Evolutionary conservation across 2,329 filamentous ascomycete genomes (phyloP).

Genomic region (Orbilia ellipsospora): DNA sequence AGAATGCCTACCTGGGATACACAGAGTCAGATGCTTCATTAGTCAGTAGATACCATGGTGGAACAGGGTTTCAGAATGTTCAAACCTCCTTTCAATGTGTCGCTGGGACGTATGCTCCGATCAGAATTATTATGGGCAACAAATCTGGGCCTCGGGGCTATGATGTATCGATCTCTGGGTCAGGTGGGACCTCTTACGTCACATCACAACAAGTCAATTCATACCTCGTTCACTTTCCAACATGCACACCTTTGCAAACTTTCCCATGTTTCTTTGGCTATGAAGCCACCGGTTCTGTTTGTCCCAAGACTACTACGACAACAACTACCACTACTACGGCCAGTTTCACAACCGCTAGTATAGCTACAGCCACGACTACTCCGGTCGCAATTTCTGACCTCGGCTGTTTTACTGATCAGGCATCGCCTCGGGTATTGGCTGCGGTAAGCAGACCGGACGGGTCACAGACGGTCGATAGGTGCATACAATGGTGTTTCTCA

Average conservation of each 20-base stretch:
- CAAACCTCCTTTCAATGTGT: background rate
- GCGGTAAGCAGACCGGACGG: background rate
- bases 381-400: background rate
- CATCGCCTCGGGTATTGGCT: background rate
- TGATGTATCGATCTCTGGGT: background rate
- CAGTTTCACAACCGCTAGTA: background rate
- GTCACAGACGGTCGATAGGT: background rate
- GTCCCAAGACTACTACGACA: background rate
- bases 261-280: slow-evolving; percentile 4
- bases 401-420: background rate
- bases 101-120: background rate
- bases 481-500: background rate
- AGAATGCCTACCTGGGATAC: background rate
- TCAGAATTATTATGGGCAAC: slow-evolving; percentile 7
- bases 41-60: background rate
- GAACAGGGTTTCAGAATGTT: too few relatives aligned
- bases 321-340: background rate
- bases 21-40: background rate
- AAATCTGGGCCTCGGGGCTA: background rate
- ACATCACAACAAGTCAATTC: background rate
- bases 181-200: background rate
- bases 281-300: background rate
- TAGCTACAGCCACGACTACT: background rate
- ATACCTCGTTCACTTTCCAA: background rate
- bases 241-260: background rate